These are phyloP conservation scores for Apiotrichum gamsii DNA, from an alignment of 1,284 basidiomycete species.

Conservation along the genomic window DNA sequence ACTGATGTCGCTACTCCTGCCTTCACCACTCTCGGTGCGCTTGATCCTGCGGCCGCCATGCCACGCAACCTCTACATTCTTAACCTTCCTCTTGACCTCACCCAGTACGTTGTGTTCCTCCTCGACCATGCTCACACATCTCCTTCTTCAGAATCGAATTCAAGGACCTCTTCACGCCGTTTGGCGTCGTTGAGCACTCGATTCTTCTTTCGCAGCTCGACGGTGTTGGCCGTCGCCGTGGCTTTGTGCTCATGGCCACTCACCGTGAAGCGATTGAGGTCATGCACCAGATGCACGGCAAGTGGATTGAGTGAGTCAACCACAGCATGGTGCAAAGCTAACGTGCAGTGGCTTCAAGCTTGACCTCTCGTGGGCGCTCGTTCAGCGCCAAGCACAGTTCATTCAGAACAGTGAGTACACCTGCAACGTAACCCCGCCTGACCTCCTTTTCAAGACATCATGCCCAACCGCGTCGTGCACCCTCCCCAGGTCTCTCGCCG, in stretches of 20 bases:
- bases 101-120: conserved; percentile 24
- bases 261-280: conserved; percentile 33
- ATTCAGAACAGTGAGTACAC: conserved; percentile 20
- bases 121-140: conserved; percentile 4
- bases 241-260: conserved; percentile 41
- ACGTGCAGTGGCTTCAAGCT: conserved; percentile 34
- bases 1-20: conserved; percentile 6
- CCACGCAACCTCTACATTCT: conserved; percentile 42
- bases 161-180: conserved; percentile 29
- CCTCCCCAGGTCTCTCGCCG: conserved; percentile 27
- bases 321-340: neutral
- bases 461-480: conserved; percentile 43
- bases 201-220: conserved; percentile 42
- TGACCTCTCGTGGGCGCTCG: conserved; percentile 44
- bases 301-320: conserved; percentile 30
- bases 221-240: conserved; percentile 36
- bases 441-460: conserved; percentile 8
- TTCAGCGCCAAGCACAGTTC: conserved; percentile 36
- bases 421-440: conserved; percentile 4
- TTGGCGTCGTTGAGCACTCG: conserved; percentile 39
- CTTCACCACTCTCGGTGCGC: neutral
- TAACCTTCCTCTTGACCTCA: conserved; percentile 38
- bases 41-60: conserved; percentile 16
- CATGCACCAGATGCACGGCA: conserved; percentile 35
- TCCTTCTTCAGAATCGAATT: conserved; percentile 32